These are phyloP conservation scores for Aspergillus felis DNA, from an alignment of 2,329 filamentous ascomycete genomes.

Conservation along the genomic window DNA sequence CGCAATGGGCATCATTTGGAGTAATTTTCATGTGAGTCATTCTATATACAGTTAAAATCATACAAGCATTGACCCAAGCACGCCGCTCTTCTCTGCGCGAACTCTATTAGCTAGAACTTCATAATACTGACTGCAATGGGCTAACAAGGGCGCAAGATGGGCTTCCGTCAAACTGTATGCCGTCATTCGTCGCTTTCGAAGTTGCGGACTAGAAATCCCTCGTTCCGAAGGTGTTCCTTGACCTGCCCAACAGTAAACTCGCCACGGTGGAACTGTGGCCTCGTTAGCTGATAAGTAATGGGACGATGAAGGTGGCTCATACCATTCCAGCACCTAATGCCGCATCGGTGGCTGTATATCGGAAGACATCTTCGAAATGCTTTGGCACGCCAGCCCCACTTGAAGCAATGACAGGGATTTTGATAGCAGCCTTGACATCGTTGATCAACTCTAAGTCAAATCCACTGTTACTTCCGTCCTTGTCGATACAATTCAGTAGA, in stretches of 20 bases:
- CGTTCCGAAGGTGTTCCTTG: slow-evolving; percentile 71
- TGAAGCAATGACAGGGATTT: slow-evolving; percentile 91
- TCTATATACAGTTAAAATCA: neutral
- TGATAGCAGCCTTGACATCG: slow-evolving; percentile 81
- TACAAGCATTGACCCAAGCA: neutral
- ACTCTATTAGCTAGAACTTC: neutral
- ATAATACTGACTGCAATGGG: neutral
- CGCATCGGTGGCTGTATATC: slow-evolving; percentile 80
- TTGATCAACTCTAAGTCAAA: slow-evolving; percentile 90
- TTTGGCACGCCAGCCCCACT: slow-evolving; percentile 83
- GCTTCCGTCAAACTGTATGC: neutral
- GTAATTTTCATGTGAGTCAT: neutral
- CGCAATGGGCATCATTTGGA: neutral
- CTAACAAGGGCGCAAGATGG: neutral
- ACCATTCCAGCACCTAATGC: slow-evolving; percentile 92
- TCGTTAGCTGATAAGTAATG: slow-evolving; percentile 6
- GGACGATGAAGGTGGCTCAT: slow-evolving; percentile 26
- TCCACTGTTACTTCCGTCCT: slow-evolving; percentile 88
- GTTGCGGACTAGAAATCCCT: slow-evolving; percentile 72
- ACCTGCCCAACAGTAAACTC: slow-evolving; percentile 95
- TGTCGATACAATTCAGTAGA: slow-evolving; percentile 95
- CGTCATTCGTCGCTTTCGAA: slow-evolving; percentile 54
- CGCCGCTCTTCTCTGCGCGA: neutral
- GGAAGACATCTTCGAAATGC: slow-evolving; percentile 90
- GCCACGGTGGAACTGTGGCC: slow-evolving; percentile 72